These are phyloP conservation scores for Rhizophlyctis rosea DNA, from an alignment of 192 early-diverging fungal genomes.

Conservation along the genomic window DNA sequence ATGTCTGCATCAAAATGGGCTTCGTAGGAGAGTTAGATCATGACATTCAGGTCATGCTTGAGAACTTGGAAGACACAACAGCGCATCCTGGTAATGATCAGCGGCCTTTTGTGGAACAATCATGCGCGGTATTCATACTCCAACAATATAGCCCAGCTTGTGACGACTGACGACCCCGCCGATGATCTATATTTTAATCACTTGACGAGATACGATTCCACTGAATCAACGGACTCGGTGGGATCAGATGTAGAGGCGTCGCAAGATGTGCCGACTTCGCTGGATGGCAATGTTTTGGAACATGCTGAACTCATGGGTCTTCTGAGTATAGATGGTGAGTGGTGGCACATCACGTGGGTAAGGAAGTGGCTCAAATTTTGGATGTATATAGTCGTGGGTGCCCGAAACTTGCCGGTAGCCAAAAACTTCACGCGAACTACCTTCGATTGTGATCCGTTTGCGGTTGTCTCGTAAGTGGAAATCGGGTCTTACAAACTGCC, in stretches of 20 bases:
- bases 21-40: constrained; percentile 32
- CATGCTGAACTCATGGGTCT: constrained; percentile 26
- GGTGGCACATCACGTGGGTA: too few relatives aligned
- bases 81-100: constrained; percentile 16
- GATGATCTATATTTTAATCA: constrained; percentile 40
- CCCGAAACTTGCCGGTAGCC: constrained; percentile 36
- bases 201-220: constrained; percentile 22
- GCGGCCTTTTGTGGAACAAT: too few relatives aligned
- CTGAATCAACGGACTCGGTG: background rate
- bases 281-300: constrained; percentile 12
- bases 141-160: constrained; percentile 28
- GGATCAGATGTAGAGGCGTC: constrained; percentile 3
- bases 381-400: constrained; percentile 23
- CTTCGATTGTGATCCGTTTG: constrained; percentile 83
- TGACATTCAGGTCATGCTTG: constrained; percentile 23
- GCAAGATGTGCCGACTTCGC: background rate
- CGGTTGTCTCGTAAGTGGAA: constrained; percentile 64
- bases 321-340: constrained; percentile 31
- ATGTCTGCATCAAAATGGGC: constrained; percentile 38
- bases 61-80: constrained; percentile 10
- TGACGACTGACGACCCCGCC: constrained; percentile 39
- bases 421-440: constrained; percentile 43
- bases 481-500: background rate
- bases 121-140: too few relatives aligned
- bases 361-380: too few relatives aligned